Conservation (phyloP, 2,329 filamentous ascomycete genomes). For the Botrytis pseudocinerea region DNA sequence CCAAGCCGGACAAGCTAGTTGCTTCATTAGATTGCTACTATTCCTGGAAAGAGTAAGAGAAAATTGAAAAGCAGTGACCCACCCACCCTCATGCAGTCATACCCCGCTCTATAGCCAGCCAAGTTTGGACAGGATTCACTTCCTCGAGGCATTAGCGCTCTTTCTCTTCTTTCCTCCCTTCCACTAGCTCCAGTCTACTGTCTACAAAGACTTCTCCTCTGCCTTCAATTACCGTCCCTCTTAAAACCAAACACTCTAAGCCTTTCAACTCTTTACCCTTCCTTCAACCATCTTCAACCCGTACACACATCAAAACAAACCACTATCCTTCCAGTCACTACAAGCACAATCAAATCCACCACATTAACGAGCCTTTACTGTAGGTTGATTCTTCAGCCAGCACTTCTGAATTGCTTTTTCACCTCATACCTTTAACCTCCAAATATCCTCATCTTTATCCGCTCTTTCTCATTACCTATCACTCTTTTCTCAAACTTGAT, state of each 20-base stretch:
- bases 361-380: slow-evolving; percentile 10
- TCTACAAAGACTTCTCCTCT: neutral
- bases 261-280: neutral
- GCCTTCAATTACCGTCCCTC: neutral
- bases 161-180: neutral
- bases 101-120: neutral
- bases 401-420: slow-evolving; percentile 24
- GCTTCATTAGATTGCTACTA: neutral
- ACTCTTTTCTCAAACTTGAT: slow-evolving; percentile 22
- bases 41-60: neutral
- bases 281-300: slow-evolving; percentile 12
- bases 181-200: neutral
- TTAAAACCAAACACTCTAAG: neutral
- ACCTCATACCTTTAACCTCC: slow-evolving; percentile 16
- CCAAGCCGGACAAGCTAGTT: neutral
- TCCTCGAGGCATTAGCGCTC: too few species aligned
- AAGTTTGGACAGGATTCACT: neutral
- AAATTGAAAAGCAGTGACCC: neutral
- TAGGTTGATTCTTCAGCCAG: slow-evolving; percentile 27
- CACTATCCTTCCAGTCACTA: neutral
- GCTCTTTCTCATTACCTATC: slow-evolving; percentile 13
- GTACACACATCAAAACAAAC: slow-evolving; percentile 12
- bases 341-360: neutral
- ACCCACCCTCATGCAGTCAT: neutral
- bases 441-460: neutral